Base-by-base conservation (phyloP, 805 yeast species). In the Nakazawaea pomicola region DNA sequence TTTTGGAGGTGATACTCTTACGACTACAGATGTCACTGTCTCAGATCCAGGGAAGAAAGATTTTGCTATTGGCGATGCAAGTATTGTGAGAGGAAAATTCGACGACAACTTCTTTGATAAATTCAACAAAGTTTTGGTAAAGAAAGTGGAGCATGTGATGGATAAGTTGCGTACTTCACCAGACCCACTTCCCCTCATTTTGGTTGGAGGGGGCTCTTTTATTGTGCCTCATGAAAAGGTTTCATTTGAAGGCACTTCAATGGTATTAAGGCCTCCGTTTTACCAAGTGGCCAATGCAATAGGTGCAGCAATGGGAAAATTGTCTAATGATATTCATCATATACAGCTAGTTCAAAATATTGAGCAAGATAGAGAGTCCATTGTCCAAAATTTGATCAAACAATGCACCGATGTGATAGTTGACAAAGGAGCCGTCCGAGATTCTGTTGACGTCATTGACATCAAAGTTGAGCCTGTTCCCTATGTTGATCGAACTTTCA, bases 141-240 rank as follows among this genome's bases (percentile, higher is more conserved):
- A 25, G 12, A 62, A 57, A 54, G 45, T 70, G 3, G 75, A 68
- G 42, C 46, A 38, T 12, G 62, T 65, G 3, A 62, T 71, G 36
- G 77, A 72, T 46, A 47, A 64, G 35, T 67, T 72, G 66, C 67
- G 65, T 49, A 69, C 73, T 5, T 58, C 58, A 24, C 66, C 72
- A 3, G 72, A 65, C 5, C 67, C 66, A 8, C 49, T 70, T 9
- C 68, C 71, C 1, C 70, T 70, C 2, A 40, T 72, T 6, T 56
- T 68, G 6, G 76, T 72, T 29, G 76, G 76, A 29, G 76, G 77
- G 29, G 76, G 76, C 4, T 70, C 76, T 2, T 62, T 72, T 45
- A 67, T 72, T 41, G 63, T 63, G 12, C 68, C 71, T 2, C 25
- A 25, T 19, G 51, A 52, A 7, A 40, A 48, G 11, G 35, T 29